These are phyloP conservation scores for Physcomitrellopsis africana DNA, from an alignment of 225 moss, liverwort and hornwort species.

Conservation along the genomic window DNA sequence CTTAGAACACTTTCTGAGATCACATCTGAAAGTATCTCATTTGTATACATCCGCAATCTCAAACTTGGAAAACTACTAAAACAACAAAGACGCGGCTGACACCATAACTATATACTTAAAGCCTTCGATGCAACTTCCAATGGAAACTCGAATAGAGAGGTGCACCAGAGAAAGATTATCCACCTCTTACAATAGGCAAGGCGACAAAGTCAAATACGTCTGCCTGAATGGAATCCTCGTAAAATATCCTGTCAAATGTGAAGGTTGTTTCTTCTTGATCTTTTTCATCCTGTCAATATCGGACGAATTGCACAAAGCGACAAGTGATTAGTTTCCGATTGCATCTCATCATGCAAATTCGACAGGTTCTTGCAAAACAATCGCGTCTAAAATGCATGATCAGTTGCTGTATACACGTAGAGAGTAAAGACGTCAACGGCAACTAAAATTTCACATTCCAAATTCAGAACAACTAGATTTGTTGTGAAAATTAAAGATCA, in stretches of 20 bases:
- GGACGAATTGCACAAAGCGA: conserved; percentile 12
- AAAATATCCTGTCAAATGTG: conserved; percentile 54
- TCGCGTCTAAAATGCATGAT: not conserved
- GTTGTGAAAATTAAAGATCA: not conserved
- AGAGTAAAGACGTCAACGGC: not conserved
- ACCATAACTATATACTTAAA: not conserved
- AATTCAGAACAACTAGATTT: not conserved
- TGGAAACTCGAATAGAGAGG: not conserved
- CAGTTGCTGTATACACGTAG: not conserved
- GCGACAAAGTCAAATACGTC: conserved; percentile 56
- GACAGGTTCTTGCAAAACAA: conserved; percentile 10
- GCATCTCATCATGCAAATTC: not conserved
- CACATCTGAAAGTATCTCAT: not conserved
- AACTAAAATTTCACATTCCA: conserved; percentile 13
- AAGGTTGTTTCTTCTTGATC: conserved; percentile 46
- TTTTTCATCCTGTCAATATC: conserved; percentile 37
- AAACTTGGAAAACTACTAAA: not conserved
- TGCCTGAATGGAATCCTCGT: conserved; percentile 45
- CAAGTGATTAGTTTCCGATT: conserved; percentile 11
- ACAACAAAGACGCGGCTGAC: conserved; percentile 2
- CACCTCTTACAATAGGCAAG: conserved; percentile 52
- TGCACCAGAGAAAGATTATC: not conserved
- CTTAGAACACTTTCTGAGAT: conserved; percentile 21
- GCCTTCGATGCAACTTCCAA: not conserved
- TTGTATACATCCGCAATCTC: conserved; percentile 2